Base-by-base conservation (phyloP, 768 basidiomycete species). In the Leccinum boreale region DNA sequence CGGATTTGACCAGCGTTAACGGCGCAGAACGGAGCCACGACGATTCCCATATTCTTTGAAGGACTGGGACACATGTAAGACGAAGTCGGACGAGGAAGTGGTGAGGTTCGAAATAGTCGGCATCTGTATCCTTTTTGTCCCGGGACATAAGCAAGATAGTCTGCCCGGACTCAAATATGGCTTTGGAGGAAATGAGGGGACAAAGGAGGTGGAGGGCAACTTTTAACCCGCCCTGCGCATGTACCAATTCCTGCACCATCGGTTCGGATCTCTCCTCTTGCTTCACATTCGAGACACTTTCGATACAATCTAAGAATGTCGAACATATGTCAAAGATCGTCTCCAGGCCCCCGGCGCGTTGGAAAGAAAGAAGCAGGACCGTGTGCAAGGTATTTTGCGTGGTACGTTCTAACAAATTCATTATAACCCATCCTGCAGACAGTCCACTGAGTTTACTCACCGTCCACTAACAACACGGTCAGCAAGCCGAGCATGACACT, bases 41-140 rank as follows among this genome's bases (percentile, higher is more conserved):
- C 4, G 93, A 83, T 56, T 86, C 80, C 97, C 97, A 98, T 19
- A 94, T 77, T 7, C 78, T 78, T 28, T 75, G 78, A 14, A 92
- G 64, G 12, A 90, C 69, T 0, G 94, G 91, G 21, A 94, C 73
- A 21, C 86, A 78, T 2, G 83, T 79, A 28, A 85, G 72, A 36
- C 97, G 86, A 58, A 96, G 77, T 58, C 81, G 85, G 62, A 98
- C 87, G 52, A 98, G 81, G 72, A 97, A 91, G 67, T 91, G 89
- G 67, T 89, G 85, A 0, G 92, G 83, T 63, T 94, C 90, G 59
- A 96, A 95, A 69, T 87, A 91, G 35, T 85, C 87, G 5, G 79
- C 72, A 62, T 94, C 89, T 1, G 83, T 86, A 21, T 90, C 86
- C 67, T 84, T 83, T 70, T 90, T 90, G 73, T 93, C 93, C 15